Conservation (phyloP, 495 filamentous ascomycete genomes). For the Xylaria cubensis region DNA sequence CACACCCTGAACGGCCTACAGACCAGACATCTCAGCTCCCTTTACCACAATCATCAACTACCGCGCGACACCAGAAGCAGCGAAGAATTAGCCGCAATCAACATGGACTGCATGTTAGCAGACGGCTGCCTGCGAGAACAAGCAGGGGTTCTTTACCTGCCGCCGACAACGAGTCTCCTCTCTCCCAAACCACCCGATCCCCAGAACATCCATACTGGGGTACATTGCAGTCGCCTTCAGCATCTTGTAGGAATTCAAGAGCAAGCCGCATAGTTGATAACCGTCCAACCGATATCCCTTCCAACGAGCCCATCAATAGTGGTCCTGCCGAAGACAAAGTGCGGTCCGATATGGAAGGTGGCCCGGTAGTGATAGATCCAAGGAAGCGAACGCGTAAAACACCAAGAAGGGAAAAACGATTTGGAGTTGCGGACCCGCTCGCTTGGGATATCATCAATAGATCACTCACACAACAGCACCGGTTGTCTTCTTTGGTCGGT, state of each 20-base stretch:
- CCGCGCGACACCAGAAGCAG: conserved; percentile 30
- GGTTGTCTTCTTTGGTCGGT: conserved; percentile 42
- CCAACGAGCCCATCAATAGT: background rate
- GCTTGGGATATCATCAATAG: conserved; percentile 46
- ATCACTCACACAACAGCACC: conserved; percentile 46
- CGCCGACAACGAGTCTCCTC: conserved; percentile 21
- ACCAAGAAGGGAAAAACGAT: conserved; percentile 32
- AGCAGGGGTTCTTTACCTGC: conserved; percentile 26
- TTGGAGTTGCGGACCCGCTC: conserved; percentile 40
- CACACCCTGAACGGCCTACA: conserved; percentile 44
- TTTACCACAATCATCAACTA: conserved; percentile 37
- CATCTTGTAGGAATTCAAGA: conserved; percentile 9
- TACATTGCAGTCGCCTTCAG: conserved; percentile 33
- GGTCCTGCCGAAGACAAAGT: background rate
- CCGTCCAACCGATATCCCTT: background rate
- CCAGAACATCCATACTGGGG: conserved; percentile 41
- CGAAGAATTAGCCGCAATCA: conserved; percentile 40
- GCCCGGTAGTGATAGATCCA: background rate
- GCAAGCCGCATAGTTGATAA: background rate
- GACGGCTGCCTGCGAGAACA: conserved; percentile 34
- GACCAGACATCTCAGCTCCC: conserved; percentile 45
- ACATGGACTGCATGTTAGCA: conserved; percentile 40
- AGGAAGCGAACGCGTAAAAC: conserved; percentile 13
- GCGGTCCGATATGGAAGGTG: background rate
- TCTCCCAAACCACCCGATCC: conserved; percentile 30